A percentile compares a stretch with the other conserved stretches of the same genome.
phyloP scores from a whole-genome alignment of 1,284 basidiomycete genomes.

The Leccinum fuscescens region DNA sequence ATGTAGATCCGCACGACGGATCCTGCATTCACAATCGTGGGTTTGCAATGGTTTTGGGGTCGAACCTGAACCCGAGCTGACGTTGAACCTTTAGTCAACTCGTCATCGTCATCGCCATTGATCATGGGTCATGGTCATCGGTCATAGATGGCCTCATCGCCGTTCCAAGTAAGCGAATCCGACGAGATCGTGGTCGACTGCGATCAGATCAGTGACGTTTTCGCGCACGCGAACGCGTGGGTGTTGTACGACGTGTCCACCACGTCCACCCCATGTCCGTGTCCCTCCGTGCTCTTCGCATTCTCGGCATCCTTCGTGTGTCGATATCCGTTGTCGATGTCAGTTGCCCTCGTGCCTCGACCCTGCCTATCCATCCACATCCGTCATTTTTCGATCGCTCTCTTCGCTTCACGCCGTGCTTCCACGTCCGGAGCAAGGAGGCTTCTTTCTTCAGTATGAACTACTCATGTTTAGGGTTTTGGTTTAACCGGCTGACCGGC shows the following conservation, averaged over 20 bases:
- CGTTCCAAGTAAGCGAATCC: not conserved
- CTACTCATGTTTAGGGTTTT: not conserved
- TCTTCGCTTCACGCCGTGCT: not conserved
- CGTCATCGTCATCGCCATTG: not conserved
- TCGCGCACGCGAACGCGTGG: not conserved
- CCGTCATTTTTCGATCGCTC: not conserved
- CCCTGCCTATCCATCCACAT: not conserved
- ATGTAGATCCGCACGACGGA: not conserved
- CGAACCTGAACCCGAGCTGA: not conserved
- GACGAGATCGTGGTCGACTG: not conserved
- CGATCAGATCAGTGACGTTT: not conserved
- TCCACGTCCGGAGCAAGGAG: not conserved
- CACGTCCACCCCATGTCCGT: not conserved
- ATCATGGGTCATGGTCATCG: not conserved
- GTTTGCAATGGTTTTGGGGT: not conserved
- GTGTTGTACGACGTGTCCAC: not conserved
- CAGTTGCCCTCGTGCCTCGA: not conserved
- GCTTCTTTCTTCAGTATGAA: too few species aligned
- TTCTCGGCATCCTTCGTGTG: not conserved
- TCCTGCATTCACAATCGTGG: not conserved
- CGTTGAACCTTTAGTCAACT: not conserved
- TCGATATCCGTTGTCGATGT: not conserved
- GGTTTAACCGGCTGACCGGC: not conserved
- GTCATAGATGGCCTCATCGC: not conserved
- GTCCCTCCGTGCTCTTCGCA: not conserved